Base-by-base conservation (phyloP, 352 stramenopile genomes). In the Phytophthora citrophthora region DNA sequence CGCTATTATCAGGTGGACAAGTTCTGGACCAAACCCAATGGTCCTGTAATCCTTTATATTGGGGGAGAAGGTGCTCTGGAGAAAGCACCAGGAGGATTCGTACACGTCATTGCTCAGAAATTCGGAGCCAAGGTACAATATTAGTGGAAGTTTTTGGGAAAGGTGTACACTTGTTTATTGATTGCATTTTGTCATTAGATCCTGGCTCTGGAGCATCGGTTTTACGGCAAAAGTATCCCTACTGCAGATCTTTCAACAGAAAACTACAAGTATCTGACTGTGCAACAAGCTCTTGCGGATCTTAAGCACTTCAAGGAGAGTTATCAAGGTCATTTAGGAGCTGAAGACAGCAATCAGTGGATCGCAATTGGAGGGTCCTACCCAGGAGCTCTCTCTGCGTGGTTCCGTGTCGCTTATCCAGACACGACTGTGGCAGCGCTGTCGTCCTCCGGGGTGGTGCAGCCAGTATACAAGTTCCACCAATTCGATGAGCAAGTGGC, bases 201-300 rank as follows among this genome's bases (percentile, higher is more conserved):
- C 53, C 53, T 96, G 52, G 84, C 89, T 38, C 70, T 97, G 12
- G 89, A 97, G 57, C 89, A 97, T 60, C 82, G 89, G 12, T 97
- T 95, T 45, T 97, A 97, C 50, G 89, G 89, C 24, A 82, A 94
- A 61, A 94, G 83, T 56, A 66, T 94, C 13, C 88, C 89, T n/a
- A 90, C 90, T 26, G 70, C 72, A 24, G 81, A 90, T 59, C 62
- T 95, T 26, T 88, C 83, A 45, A 92, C 79, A 0, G 60, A 72
- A 5, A 94, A 95, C 65, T 88, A 93, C 61, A 65, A 69, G 7
- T 91, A 82, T 38, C 70, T 97, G 47, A 92, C 76, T 10, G 86
- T 96, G n/a, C 72, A 95, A 54, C 86, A 97, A 54, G 89, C 88
- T 15, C 72, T 96, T 23, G 87, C 85, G 0, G 89, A 97, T 64